phyloP scores from a whole-genome alignment of 2,329 filamentous ascomycete species.

The Curvularia sp. region DNA sequence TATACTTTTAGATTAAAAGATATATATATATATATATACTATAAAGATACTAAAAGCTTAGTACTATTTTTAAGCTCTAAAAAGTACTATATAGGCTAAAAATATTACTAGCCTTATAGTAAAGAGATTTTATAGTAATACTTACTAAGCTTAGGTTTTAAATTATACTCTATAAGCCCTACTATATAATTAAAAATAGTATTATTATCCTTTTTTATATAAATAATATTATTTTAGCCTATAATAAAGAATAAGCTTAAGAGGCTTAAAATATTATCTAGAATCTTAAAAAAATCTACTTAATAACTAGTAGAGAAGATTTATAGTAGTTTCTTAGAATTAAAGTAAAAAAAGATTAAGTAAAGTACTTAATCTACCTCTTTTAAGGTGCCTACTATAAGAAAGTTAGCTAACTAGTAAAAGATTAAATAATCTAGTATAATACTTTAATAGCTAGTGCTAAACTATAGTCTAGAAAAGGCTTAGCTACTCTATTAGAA shows the following conservation, averaged over 20 bases:
- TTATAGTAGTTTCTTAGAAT: conserved; percentile 21
- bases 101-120: neutral
- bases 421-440: neutral
- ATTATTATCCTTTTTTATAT: conserved; percentile 5
- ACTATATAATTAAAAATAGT: conserved; percentile 14
- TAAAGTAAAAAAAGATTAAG: neutral
- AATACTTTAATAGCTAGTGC: neutral
- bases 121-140: conserved; percentile 1
- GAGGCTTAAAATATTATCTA: neutral
- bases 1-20: conserved; percentile 13
- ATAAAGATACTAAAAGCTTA: neutral
- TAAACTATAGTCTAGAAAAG: neutral
- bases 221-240: conserved; percentile 15
- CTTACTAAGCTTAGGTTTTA: conserved; percentile 7
- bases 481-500: neutral
- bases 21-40: neutral
- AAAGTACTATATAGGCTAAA: no score
- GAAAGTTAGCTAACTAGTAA: neutral
- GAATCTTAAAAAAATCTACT: conserved; percentile 7
- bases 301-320: conserved; percentile 1
- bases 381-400: neutral
- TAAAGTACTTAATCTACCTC: neutral
- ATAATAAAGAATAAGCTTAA: neutral
- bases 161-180: conserved; percentile 12
- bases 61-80: no score